phyloP scores from a whole-genome alignment of 371 early-diverging fungal genomes.

The Parasitella parasitica region DNA sequence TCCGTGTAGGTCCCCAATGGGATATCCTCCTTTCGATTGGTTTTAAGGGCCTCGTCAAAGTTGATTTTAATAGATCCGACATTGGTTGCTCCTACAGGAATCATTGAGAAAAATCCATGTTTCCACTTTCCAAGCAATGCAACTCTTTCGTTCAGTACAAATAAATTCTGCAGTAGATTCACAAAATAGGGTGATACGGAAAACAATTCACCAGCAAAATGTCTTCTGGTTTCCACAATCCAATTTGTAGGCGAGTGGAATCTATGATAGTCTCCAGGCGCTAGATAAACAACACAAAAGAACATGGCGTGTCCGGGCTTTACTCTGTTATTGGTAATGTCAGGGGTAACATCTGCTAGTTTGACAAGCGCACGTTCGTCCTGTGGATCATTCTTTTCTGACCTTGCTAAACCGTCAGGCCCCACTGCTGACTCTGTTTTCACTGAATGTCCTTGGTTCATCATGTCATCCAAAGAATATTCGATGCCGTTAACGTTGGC shows the following conservation, averaged over 20 bases:
- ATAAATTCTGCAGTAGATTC: constrained; percentile 78
- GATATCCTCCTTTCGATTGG: constrained; percentile 64
- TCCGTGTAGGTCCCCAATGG: constrained; percentile 80
- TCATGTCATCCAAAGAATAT: constrained; percentile 83
- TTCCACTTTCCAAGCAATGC: constrained; percentile 90
- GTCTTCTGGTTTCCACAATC: constrained; percentile 83
- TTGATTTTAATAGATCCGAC: constrained; percentile 94
- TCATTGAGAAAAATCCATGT: constrained; percentile 93
- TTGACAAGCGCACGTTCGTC: constrained; percentile 22
- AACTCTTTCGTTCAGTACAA: constrained; percentile 95
- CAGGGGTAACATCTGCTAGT: constrained; percentile 22
- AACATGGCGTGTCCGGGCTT: constrained; percentile 75
- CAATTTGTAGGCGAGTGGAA: constrained; percentile 97
- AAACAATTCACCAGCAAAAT: constrained; percentile 93
- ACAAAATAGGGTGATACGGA: constrained; percentile 93
- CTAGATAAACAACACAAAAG: constrained; percentile 91
- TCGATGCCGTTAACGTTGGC: constrained; percentile 90
- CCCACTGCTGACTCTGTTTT: constrained; percentile 40
- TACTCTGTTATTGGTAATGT: constrained; percentile 40
- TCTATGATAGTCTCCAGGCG: constrained; percentile 97
- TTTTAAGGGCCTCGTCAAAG: constrained; percentile 81
- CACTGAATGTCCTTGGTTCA: constrained; percentile 54
- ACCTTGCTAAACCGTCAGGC: constrained; percentile 38
- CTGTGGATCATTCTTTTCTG: constrained; percentile 22
- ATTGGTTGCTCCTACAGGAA: constrained; percentile 97